Percentiles rank a stretch among this genome's conserved stretches.
These are phyloP conservation scores for Paramecium biaurelia DNA, from an alignment of 73 alveolate species.

Conservation along the genomic window DNA sequence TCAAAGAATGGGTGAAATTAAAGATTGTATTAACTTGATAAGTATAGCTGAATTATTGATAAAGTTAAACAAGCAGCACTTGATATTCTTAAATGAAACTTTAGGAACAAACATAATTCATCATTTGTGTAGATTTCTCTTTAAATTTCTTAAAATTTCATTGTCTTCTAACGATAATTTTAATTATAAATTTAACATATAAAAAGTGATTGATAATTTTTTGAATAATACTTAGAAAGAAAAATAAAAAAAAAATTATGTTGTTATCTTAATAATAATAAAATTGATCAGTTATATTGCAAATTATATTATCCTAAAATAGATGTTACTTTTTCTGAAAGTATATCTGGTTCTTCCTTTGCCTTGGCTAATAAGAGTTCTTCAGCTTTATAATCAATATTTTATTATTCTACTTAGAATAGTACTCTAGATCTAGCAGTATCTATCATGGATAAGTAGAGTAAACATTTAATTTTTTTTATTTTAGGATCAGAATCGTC, in stretches of 20 bases:
- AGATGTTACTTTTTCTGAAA: not conserved
- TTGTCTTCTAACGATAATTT: not conserved
- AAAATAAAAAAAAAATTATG: not conserved
- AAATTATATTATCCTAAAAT: not conserved
- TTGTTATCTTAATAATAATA: not conserved
- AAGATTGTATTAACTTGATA: not conserved
- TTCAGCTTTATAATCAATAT: not conserved
- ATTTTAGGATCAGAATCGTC: not conserved
- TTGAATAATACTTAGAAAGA: not conserved
- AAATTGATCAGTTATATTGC: not conserved
- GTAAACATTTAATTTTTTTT: not conserved
- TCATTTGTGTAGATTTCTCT: not conserved
- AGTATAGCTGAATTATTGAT: not conserved
- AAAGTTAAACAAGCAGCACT: not conserved
- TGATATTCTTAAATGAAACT: not conserved
- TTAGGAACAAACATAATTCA: not conserved
- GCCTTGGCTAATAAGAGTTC: not conserved
- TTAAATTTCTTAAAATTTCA: conserved; percentile 9
- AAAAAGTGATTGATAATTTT: not conserved
- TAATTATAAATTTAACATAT: not conserved
- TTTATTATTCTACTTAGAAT: not conserved
- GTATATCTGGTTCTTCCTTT: not conserved
- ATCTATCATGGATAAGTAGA: not conserved
- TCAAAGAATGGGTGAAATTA: not conserved
- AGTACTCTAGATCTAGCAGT: conserved; percentile 3